Evolutionary conservation across 202 grass and related monocot genomes (phyloP).

Genomic region (Carex sylvatica): DNA sequence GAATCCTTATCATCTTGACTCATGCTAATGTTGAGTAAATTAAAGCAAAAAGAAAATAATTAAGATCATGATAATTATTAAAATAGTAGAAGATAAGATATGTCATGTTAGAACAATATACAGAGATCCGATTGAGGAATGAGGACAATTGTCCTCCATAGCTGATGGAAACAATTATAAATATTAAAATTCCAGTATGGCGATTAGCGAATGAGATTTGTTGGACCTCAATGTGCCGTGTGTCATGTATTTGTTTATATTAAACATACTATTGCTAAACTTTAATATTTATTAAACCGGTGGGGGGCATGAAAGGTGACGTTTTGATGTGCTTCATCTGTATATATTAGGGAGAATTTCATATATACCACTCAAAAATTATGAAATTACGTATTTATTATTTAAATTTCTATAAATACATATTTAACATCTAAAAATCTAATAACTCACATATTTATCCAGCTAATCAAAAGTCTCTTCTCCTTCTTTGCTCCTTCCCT

Average conservation of each 20-base stretch:
- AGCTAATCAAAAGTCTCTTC: no score
- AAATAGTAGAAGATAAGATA: conserved; percentile 12
- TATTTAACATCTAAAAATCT: no score
- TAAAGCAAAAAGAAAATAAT: background rate
- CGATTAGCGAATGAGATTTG: background rate
- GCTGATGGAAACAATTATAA: background rate
- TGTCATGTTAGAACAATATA: background rate
- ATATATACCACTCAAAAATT: no score
- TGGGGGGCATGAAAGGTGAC: background rate
- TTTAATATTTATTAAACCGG: background rate
- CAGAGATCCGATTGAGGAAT: background rate
- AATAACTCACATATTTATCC: no score
- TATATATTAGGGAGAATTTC: no score
- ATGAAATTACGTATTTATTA: no score
- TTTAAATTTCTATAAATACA: no score
- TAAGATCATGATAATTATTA: background rate
- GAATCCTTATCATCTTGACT: background rate
- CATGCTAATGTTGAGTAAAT: background rate
- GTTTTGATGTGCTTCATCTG: background rate
- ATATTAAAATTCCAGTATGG: background rate
- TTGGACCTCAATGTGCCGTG: background rate
- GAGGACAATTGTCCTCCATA: background rate
- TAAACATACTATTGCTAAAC: background rate
- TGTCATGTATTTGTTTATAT: background rate
- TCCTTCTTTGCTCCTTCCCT: no score